Base-by-base conservation (phyloP, 1,139 yeast species). In the Wickerhamomyces sp. region DNA sequence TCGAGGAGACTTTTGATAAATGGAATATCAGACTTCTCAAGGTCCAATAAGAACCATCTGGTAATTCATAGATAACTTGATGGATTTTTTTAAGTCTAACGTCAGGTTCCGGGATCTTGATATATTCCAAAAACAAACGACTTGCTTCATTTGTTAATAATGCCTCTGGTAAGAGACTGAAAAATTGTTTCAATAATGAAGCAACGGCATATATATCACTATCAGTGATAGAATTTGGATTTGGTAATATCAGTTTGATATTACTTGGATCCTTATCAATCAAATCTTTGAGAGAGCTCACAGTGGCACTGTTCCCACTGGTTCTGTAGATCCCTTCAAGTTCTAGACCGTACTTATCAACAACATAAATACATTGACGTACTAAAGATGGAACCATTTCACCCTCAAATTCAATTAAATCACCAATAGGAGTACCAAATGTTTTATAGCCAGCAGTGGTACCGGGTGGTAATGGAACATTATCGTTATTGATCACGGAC, bases 11-110 rank as follows among this genome's bases (percentile, higher is more conserved):
- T 45, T 84, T 78, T 55, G 85, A 82, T 54, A 93, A 75, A 64
- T 93, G 99, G 72, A 91, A 88, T 5, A 90, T 72, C 52, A 93
- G 71, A 36, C 89, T 80, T 56, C 98, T 72, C 55, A 93, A 73
- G 0, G 98, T 91, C 70, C 95, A 90, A 64, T 93, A 93, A 47
- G 94, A 90, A 1, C 96, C 94, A 65, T 93, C 99, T 0, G 98
- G 97, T 45, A 93, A 74, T 55, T 86, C 86, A 67, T 84, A 93
- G 40, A 93, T 88, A 48, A 88, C 76, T 43, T 89, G 89, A 64
- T 93, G 99, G 57, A 93, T 73, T 51, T 84, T 85, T 57, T 89
- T 90, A 44, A 79, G 72, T 53, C 85, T 71, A 39, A 77, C 72
- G 15, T 70, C 70, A 32, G 72, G 73, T 54, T 82, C 84, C 37